Percentiles rank a stretch among this genome's conserved stretches.
Conservation (phyloP, 805 yeast species). For the Pichia paraexigua region DNA sequence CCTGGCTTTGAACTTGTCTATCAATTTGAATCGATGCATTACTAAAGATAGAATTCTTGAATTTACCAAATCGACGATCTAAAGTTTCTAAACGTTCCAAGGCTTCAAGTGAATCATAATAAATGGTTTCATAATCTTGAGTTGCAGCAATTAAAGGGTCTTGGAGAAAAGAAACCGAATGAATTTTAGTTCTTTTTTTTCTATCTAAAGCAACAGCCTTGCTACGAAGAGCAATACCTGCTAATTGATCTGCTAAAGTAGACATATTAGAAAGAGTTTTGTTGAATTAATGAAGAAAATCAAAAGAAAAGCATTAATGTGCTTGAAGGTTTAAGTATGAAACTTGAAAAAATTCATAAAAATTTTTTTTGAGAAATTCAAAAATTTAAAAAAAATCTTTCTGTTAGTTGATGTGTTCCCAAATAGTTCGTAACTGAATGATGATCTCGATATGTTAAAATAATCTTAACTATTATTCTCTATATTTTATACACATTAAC, state of each 20-base stretch:
- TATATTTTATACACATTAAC: neutral
- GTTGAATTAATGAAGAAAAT: neutral
- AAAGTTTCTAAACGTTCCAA: constrained; percentile 60
- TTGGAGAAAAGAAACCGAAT: constrained; percentile 80
- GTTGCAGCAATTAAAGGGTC: constrained; percentile 86
- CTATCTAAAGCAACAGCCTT: constrained; percentile 78
- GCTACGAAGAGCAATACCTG: constrained; percentile 54
- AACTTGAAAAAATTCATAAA: neutral
- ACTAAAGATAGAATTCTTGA: constrained; percentile 67
- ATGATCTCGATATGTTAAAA: no score
- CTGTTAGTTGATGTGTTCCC: neutral
- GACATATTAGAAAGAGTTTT: constrained; percentile 4
- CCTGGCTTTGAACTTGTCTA: constrained; percentile 72
- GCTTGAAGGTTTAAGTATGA: neutral
- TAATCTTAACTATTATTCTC: no score
- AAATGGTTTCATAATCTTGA: constrained; percentile 84
- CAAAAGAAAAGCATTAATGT: neutral
- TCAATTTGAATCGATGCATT: constrained; percentile 75
- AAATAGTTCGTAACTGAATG: no score
- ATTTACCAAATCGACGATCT: constrained; percentile 68
- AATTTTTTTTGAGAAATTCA: neutral
- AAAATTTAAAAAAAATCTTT: no score
- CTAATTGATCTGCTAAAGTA: constrained; percentile 76
- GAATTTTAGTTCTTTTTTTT: constrained; percentile 77
- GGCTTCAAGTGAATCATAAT: constrained; percentile 64